A percentile compares a stretch with the other conserved stretches of the same genome.
phyloP scores from a whole-genome alignment of 2,329 filamentous ascomycete genomes.

The Paradendryphiella salina region DNA sequence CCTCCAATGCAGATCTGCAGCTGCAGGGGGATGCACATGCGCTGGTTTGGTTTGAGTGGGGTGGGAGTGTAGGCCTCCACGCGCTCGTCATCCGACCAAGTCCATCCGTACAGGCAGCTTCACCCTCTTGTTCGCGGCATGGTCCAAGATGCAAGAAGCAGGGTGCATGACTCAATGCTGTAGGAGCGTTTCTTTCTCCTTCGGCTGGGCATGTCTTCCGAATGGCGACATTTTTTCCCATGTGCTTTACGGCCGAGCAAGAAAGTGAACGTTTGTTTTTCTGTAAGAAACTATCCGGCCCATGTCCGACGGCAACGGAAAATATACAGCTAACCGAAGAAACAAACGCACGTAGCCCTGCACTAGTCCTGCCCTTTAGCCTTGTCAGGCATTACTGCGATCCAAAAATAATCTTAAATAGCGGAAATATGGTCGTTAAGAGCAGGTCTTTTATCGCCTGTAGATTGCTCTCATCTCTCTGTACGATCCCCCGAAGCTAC shows the following conservation, averaged over 20 bases:
- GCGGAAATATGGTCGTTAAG: constrained; percentile 43
- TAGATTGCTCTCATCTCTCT: constrained; percentile 42
- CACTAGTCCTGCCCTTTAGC: constrained; percentile 34
- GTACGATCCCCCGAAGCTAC: constrained; percentile 35
- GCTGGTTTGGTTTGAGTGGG: background rate
- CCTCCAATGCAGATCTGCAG: constrained; percentile 10
- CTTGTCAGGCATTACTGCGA: constrained; percentile 22
- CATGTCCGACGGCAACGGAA: constrained; percentile 19
- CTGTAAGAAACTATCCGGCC: background rate
- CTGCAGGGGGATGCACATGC: constrained; percentile 6
- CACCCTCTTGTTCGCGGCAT: constrained; percentile 20
- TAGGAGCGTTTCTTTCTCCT: constrained; percentile 32
- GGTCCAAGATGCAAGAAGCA: constrained; percentile 27
- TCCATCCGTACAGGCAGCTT: constrained; percentile 9
- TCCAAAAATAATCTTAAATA: constrained; percentile 39
- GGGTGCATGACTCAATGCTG: constrained; percentile 28
- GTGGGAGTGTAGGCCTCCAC: background rate
- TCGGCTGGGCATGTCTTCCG: constrained; percentile 14
- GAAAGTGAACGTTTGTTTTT: constrained; percentile 4
- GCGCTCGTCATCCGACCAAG: background rate
- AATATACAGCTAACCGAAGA: constrained; percentile 27
- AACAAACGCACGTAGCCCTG: constrained; percentile 27
- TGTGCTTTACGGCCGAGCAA: constrained; percentile 12
- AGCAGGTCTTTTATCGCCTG: constrained; percentile 38
- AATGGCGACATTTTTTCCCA: constrained; percentile 2